Evolutionary conservation across 2,329 filamentous ascomycete genomes (phyloP).

Genomic region (Cladosporium sp.): DNA sequence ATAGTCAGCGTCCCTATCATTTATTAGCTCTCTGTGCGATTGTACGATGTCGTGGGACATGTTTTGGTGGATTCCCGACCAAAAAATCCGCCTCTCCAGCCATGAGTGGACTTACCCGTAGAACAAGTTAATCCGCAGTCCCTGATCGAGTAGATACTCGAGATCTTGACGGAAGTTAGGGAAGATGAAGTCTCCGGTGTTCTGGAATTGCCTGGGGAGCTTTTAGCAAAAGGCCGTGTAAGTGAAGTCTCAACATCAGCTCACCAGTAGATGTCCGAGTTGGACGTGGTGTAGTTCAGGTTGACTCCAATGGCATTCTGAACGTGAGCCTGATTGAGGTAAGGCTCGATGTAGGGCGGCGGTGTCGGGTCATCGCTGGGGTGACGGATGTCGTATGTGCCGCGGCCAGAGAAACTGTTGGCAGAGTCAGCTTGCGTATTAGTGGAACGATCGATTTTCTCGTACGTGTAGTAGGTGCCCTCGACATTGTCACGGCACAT

Average conservation of each 20-base stretch:
- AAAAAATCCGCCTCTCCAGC: slow-evolving; percentile 30
- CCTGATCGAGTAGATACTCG: slow-evolving; percentile 36
- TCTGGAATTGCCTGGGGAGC: slow-evolving; percentile 42
- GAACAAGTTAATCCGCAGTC: slow-evolving; percentile 35
- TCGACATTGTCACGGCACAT: slow-evolving; percentile 55
- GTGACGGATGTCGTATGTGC: slow-evolving; percentile 57
- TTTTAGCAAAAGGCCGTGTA: slow-evolving; percentile 16
- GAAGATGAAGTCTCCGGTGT: slow-evolving; percentile 57
- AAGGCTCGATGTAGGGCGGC: slow-evolving; percentile 54
- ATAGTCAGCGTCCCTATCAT: too few species aligned
- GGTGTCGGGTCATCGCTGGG: slow-evolving; percentile 54
- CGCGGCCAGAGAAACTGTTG: slow-evolving; percentile 43
- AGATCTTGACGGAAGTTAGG: slow-evolving; percentile 47
- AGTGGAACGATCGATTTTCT: too few species aligned
- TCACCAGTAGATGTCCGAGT: slow-evolving; percentile 52
- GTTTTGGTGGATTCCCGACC: too few species aligned
- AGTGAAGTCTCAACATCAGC: too few species aligned
- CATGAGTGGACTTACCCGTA: slow-evolving; percentile 35
- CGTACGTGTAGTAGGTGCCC: slow-evolving; percentile 47
- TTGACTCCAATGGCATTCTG: slow-evolving; percentile 52
- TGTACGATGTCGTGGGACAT: too few species aligned
- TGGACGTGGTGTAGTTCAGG: slow-evolving; percentile 49
- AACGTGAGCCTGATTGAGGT: slow-evolving; percentile 53
- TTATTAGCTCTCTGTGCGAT: too few species aligned
- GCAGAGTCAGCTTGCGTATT: neutral